Evolutionary conservation across 176 grass and related monocot species (phyloP), one percentile per base, ranked within the genome.

Genomic region (Oryza coarctata): DNA sequence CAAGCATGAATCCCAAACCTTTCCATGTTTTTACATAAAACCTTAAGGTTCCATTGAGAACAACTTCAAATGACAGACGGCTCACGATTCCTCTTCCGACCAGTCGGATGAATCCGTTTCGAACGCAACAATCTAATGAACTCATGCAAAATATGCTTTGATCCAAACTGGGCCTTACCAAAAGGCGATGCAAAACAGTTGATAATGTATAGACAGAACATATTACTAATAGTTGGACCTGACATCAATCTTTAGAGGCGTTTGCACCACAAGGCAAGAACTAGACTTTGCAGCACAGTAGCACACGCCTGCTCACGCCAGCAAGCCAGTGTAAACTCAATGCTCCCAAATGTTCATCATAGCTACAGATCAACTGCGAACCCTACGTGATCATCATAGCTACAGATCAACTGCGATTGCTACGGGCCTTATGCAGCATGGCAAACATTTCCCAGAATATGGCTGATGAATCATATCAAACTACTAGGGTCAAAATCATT

Each of bases 401-500:
- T 10, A 32, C 25, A 63, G 27, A 73, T 63, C 22, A 74, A 65
- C 55, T 31, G 26, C 57, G 33, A 55, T 60, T 20, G 22, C 34
- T 38, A 29, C 12, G 7, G 26, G 49, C 36, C 30, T 64, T 55
- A 63, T 14, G 3, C 20, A 4, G 8, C 28, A 55, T 28, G 15
- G 13, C 22, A 11, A 82, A 67, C 44, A 82, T 89, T 60, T 79
- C 27, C 43, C 5, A 9, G 1, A 2, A 27, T 22, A 33, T 81
- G 47, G 44, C 44, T 20, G 27, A 33, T 26, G 31, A 74, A 65
- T 35, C 77, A 86, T 17, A 77, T 50, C 36, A 73, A 82, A 78
- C 17, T 7, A 52, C 76, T 70, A 30, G 1, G 25, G 61, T 33
- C 11, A 17, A 73, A 45, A 74, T 6, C 65, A 70, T 80, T 80